These are phyloP conservation scores for Coccomyxa subellipsoidea DNA, from an alignment of 163 green algal genomes.

Conservation along the genomic window DNA sequence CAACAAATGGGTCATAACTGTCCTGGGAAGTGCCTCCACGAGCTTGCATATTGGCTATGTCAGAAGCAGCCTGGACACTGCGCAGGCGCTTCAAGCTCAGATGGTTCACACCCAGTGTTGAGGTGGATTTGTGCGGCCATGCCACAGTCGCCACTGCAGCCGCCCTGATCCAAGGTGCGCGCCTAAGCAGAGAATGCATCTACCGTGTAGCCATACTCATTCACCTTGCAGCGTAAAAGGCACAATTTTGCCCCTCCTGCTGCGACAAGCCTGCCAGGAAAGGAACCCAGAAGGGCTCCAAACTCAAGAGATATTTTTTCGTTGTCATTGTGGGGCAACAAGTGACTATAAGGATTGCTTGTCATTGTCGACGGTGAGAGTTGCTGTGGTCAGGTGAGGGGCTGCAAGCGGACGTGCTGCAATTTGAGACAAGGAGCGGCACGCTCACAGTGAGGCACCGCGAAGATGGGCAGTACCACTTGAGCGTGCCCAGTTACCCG, in stretches of 20 bases:
- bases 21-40: neutral
- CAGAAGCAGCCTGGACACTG: slow-evolving; percentile 4
- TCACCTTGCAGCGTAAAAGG: too few species aligned
- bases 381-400: slow-evolving; percentile 8
- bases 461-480: neutral
- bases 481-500: neutral
- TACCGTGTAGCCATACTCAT: too few species aligned
- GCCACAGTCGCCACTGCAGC: slow-evolving; percentile 70
- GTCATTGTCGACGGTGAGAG: too few species aligned
- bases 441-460: slow-evolving; percentile 37
- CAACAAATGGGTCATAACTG: too few species aligned
- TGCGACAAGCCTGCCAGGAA: too few species aligned
- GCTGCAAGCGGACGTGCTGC: slow-evolving; percentile 7
- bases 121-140: slow-evolving; percentile 77
- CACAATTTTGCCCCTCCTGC: too few species aligned
- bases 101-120: slow-evolving; percentile 77
- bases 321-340: too few species aligned
- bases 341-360: too few species aligned
- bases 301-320: too few species aligned
- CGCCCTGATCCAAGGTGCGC: slow-evolving; percentile 45
- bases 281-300: too few species aligned
- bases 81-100: slow-evolving; percentile 55
- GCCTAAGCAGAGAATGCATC: too few species aligned
- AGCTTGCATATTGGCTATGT: neutral
- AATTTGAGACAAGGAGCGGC: slow-evolving; percentile 47